Conservation (phyloP, 768 basidiomycete species). For the Auriscalpium vulgare region DNA sequence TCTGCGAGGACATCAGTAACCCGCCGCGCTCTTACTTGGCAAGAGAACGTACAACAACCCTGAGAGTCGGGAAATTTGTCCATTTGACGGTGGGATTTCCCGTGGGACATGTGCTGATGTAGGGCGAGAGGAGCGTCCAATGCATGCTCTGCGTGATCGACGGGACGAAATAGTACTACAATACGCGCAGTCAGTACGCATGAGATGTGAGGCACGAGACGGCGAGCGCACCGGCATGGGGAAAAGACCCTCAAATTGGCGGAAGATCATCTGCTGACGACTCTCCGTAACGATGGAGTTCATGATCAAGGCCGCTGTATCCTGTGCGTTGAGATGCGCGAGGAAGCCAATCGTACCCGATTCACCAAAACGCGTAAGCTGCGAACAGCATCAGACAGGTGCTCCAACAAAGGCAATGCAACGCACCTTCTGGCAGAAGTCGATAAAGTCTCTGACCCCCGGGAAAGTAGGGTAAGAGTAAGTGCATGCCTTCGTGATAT, state of each 20-base stretch:
- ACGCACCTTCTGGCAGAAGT: slow-evolving; percentile 46
- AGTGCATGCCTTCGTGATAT: slow-evolving; percentile 45
- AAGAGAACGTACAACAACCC: slow-evolving; percentile 35
- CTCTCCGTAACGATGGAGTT: slow-evolving; percentile 56
- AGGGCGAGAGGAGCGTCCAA: slow-evolving; percentile 52
- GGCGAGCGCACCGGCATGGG: slow-evolving; percentile 41
- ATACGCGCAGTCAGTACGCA: not conserved
- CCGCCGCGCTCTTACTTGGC: too few relatives aligned
- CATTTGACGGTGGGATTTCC: slow-evolving; percentile 42
- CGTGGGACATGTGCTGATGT: slow-evolving; percentile 43
- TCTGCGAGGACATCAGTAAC: slow-evolving; percentile 15
- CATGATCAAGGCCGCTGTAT: slow-evolving; percentile 41
- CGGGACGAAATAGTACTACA: slow-evolving; percentile 38
- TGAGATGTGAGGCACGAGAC: not conserved
- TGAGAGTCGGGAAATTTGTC: slow-evolving; percentile 51
- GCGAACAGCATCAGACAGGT: not conserved
- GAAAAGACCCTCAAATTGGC: slow-evolving; percentile 54
- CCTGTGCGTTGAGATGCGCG: slow-evolving; percentile 51
- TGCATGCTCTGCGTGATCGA: slow-evolving; percentile 56
- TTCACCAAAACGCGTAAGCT: slow-evolving; percentile 47
- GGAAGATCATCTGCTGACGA: slow-evolving; percentile 58
- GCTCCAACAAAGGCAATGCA: not conserved
- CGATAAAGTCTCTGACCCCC: slow-evolving; percentile 49
- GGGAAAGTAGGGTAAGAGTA: slow-evolving; percentile 45
- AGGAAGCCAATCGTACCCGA: slow-evolving; percentile 58